phyloP scores from a whole-genome alignment of 2,329 filamentous ascomycete species.

The Penicillium digitatum region DNA sequence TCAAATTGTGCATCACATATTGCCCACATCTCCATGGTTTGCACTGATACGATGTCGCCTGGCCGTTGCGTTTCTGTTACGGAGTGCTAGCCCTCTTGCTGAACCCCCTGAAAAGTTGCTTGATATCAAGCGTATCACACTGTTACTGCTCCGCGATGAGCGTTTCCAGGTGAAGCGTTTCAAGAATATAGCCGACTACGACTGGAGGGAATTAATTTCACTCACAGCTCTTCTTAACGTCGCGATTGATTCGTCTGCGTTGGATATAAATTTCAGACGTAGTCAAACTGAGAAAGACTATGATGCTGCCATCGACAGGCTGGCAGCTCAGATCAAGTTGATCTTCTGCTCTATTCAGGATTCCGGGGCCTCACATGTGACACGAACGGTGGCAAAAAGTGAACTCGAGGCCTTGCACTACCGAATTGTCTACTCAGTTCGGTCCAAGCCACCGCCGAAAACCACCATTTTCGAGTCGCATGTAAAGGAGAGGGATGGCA shows the following conservation, averaged over 20 bases:
- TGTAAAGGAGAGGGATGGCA: slow-evolving; percentile 11
- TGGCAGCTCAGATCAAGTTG: slow-evolving; percentile 57
- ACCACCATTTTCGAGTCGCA: slow-evolving; percentile 40
- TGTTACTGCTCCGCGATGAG: slow-evolving; percentile 25
- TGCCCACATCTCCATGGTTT: slow-evolving; percentile 36
- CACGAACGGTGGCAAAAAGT: slow-evolving; percentile 72
- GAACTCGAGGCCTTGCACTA: slow-evolving; percentile 70
- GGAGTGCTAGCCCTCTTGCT: slow-evolving; percentile 26
- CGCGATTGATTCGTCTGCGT: slow-evolving; percentile 63
- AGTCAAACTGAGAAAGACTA: slow-evolving; percentile 51
- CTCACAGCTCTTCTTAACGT: slow-evolving; percentile 67
- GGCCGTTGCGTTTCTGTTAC: slow-evolving; percentile 35
- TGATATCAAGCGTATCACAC: slow-evolving; percentile 30
- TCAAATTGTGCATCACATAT: slow-evolving; percentile 40
- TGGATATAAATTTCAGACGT: slow-evolving; percentile 30
- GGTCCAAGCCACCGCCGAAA: slow-evolving; percentile 58
- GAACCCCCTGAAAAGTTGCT: slow-evolving; percentile 27
- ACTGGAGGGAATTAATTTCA: slow-evolving; percentile 67
- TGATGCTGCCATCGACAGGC: slow-evolving; percentile 65
- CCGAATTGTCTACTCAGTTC: slow-evolving; percentile 66
- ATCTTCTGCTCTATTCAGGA: slow-evolving; percentile 64
- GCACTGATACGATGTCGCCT: slow-evolving; percentile 42
- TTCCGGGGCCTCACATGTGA: slow-evolving; percentile 67
- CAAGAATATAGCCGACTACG: slow-evolving; percentile 30
- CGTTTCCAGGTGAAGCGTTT: slow-evolving; percentile 33